These are phyloP conservation scores for Shiraia bambusicola DNA, from an alignment of 2,329 filamentous ascomycete species.

Conservation along the genomic window DNA sequence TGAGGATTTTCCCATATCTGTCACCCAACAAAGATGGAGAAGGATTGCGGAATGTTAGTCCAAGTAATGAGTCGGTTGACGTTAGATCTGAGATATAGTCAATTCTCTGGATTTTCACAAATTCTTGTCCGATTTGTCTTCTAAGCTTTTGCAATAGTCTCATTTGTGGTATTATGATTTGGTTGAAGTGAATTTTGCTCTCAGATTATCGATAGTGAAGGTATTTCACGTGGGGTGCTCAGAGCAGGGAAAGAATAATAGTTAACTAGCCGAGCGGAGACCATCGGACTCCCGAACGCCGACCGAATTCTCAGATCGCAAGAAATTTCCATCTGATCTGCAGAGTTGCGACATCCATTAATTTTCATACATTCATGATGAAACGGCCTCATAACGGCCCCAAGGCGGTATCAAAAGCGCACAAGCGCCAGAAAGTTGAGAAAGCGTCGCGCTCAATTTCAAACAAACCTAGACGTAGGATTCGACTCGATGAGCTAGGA, in stretches of 20 bases:
- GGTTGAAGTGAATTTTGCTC: not conserved
- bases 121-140: too few species aligned
- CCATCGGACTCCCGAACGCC: slow-evolving; percentile 27
- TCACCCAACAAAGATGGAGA: not conserved
- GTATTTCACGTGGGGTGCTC: slow-evolving; percentile 24
- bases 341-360: slow-evolving; percentile 7
- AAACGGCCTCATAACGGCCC: slow-evolving; percentile 43
- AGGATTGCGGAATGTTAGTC: not conserved
- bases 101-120: too few species aligned
- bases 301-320: slow-evolving; percentile 16
- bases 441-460: slow-evolving; percentile 14
- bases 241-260: slow-evolving; percentile 17
- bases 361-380: slow-evolving; percentile 20
- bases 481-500: slow-evolving; percentile 55
- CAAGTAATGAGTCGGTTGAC: too few species aligned
- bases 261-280: slow-evolving; percentile 28
- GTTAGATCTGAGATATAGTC: too few species aligned
- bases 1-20: slow-evolving; percentile 86
- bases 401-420: slow-evolving; percentile 44
- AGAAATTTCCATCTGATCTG: slow-evolving; percentile 19
- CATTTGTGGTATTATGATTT: too few species aligned
- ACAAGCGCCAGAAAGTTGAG: slow-evolving; percentile 49
- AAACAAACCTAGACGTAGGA: slow-evolving; percentile 31
- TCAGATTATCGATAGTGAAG: slow-evolving; percentile 2
- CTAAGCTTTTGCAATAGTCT: too few species aligned